These are phyloP conservation scores for Fallopia convolvulus DNA, from an alignment of 148 eudicot species.

Conservation along the genomic window DNA sequence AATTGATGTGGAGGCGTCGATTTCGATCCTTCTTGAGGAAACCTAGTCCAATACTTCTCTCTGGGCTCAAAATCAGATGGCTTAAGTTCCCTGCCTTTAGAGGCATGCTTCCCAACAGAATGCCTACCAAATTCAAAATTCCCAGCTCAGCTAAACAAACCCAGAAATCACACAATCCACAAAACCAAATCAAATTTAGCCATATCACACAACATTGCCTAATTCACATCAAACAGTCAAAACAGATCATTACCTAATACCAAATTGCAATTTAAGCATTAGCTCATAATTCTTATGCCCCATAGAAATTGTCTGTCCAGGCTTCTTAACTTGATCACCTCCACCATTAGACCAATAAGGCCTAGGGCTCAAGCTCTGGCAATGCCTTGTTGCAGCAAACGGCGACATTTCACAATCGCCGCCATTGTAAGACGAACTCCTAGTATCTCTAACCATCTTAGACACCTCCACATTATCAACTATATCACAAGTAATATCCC, in stretches of 20 bases:
- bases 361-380: slow-evolving; percentile 16
- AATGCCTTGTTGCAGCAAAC: background rate
- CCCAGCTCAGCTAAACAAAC: slow-evolving; percentile 6
- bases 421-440: background rate
- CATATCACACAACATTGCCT: background rate
- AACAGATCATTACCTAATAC: slow-evolving; percentile 40
- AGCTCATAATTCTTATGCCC: slow-evolving; percentile 63
- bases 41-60: slow-evolving; percentile 56
- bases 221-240: background rate
- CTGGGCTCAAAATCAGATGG: slow-evolving; percentile 44
- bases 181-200: background rate
- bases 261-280: slow-evolving; percentile 66
- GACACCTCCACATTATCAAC: slow-evolving; percentile 33
- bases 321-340: slow-evolving; percentile 37
- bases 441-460: slow-evolving; percentile 28
- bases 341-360: slow-evolving; percentile 41
- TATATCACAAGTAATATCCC: slow-evolving; percentile 41
- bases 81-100: slow-evolving; percentile 41
- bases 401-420: background rate
- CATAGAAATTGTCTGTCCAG: slow-evolving; percentile 40
- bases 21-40: slow-evolving; percentile 59
- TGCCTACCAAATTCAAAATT: slow-evolving; percentile 26
- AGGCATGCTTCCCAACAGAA: slow-evolving; percentile 61
- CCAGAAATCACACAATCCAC: slow-evolving; percentile 16
- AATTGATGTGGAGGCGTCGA: slow-evolving; percentile 77